These are phyloP conservation scores for Fusarium sulawesiense DNA, from an alignment of 2,329 filamentous ascomycete species.

Conservation along the genomic window DNA sequence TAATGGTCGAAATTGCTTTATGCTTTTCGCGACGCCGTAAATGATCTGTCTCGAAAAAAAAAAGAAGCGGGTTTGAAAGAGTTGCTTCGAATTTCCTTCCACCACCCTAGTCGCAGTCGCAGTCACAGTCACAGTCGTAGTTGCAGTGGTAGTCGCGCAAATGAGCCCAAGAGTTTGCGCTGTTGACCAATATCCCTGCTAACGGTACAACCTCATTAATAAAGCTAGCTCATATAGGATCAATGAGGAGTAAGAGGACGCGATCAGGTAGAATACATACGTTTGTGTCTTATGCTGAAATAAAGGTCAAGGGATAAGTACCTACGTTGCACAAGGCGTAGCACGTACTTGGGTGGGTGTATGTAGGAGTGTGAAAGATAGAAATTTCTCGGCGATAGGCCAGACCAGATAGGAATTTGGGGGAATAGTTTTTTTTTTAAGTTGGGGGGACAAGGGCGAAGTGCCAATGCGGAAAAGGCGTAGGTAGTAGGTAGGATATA, in stretches of 20 bases:
- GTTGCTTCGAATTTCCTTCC: slow-evolving; percentile 30
- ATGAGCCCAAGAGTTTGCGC: slow-evolving; percentile 41
- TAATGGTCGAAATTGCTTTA: slow-evolving; percentile 23
- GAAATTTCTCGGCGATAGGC: slow-evolving; percentile 23
- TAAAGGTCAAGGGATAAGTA: slow-evolving; percentile 3
- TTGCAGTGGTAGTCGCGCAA: slow-evolving; percentile 31
- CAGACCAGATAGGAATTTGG: slow-evolving; percentile 2
- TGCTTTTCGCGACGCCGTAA: slow-evolving; percentile 28
- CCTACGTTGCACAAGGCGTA: slow-evolving; percentile 33
- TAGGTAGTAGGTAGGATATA: slow-evolving; percentile 4
- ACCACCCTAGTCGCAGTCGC: slow-evolving; percentile 28
- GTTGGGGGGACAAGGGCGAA: slow-evolving; percentile 5
- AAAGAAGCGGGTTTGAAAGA: slow-evolving; percentile 35
- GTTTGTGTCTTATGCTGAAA: neutral
- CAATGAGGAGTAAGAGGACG: slow-evolving; percentile 2
- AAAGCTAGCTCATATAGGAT: slow-evolving; percentile 12
- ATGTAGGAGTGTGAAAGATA: slow-evolving; percentile 28
- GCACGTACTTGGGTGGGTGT: slow-evolving; percentile 21
- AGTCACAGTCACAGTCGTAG: slow-evolving; percentile 16
- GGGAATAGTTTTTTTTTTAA: neutral
- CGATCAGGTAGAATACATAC: slow-evolving; percentile 1
- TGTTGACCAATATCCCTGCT: slow-evolving; percentile 34
- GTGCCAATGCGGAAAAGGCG: neutral
- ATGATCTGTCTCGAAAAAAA: slow-evolving; percentile 37
- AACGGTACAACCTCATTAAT: slow-evolving; percentile 22